Conservation (phyloP, 2,329 filamentous ascomycete species). For the Diaporthe destruens region DNA sequence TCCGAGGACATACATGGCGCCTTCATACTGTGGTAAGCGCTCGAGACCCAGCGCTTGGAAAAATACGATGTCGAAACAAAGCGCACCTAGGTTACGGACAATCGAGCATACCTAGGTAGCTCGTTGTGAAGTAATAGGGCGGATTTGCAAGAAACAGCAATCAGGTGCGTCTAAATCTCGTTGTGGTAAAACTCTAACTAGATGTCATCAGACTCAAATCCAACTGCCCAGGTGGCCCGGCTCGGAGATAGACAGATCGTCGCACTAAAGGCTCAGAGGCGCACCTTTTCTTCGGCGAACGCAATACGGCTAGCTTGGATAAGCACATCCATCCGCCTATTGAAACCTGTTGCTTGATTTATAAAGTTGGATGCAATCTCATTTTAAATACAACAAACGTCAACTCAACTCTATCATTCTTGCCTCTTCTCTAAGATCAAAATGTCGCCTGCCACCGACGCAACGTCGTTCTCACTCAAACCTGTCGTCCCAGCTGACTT, state of each 20-base stretch:
- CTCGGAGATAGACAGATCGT: conserved; percentile 1
- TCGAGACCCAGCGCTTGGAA: too few relatives aligned
- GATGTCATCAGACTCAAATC: not conserved
- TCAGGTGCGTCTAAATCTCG: not conserved
- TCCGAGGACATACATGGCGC: too few relatives aligned
- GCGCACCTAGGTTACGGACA: too few relatives aligned
- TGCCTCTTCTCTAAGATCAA: not conserved
- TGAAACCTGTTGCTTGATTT: too few relatives aligned
- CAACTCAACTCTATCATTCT: not conserved
- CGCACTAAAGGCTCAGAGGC: not conserved
- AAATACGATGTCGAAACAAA: too few relatives aligned
- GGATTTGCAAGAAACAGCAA: not conserved
- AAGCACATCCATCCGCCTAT: not conserved
- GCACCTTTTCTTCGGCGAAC: conserved; percentile 18
- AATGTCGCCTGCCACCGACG: not conserved
- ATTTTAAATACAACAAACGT: not conserved
- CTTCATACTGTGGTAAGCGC: too few relatives aligned
- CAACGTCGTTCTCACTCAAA: conserved; percentile 26
- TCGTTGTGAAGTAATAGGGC: too few relatives aligned
- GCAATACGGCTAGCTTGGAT: conserved; percentile 12
- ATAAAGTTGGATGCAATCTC: not conserved
- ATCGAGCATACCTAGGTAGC: too few relatives aligned
- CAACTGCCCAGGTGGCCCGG: too few relatives aligned
- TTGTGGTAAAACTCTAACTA: not conserved
- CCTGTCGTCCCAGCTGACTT: conserved; percentile 46